Percentiles rank a stretch among this genome's conserved stretches.
These are phyloP conservation scores for Podospora pseudocomata DNA, from an alignment of 495 filamentous ascomycete genomes.

Conservation along the genomic window DNA sequence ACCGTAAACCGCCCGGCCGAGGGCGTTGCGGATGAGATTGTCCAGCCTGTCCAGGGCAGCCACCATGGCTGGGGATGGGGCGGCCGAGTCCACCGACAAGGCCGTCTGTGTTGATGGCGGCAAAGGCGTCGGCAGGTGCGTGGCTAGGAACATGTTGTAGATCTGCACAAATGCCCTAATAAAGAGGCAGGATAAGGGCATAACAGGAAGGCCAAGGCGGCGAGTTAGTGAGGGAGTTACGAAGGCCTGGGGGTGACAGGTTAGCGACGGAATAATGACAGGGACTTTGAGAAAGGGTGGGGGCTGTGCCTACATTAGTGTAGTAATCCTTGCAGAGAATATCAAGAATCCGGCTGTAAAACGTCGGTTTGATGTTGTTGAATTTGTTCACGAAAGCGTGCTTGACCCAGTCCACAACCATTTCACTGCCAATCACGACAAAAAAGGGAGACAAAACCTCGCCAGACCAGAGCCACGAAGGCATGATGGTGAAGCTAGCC, in stretches of 20 bases:
- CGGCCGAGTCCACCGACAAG: constrained; percentile 49
- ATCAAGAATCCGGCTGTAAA: constrained; percentile 87
- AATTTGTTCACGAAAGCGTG: constrained; percentile 98
- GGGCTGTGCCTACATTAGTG: constrained; percentile 60
- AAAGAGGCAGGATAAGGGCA: constrained; percentile 91
- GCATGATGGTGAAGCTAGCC: constrained; percentile 82
- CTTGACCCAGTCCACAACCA: constrained; percentile 96
- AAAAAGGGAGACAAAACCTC: constrained; percentile 90
- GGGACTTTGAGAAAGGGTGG: background rate
- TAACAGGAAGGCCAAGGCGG: constrained; percentile 84
- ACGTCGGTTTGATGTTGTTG: constrained; percentile 86
- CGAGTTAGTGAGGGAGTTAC: constrained; percentile 78
- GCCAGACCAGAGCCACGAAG: constrained; percentile 68
- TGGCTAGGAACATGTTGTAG: constrained; percentile 96
- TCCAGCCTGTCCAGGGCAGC: constrained; percentile 73
- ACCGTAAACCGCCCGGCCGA: constrained; percentile 64
- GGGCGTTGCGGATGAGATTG: constrained; percentile 65
- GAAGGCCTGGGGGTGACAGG: constrained; percentile 60
- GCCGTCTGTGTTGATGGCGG: constrained; percentile 66
- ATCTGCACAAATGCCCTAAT: constrained; percentile 92
- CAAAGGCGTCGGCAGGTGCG: constrained; percentile 69
- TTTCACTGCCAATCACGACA: constrained; percentile 89
- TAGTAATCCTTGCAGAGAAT: constrained; percentile 97
- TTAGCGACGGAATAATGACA: background rate
- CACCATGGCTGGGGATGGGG: constrained; percentile 62